Evolutionary conservation across 2,329 filamentous ascomycete genomes (phyloP).

Genomic region (Penicillium oxalicum): DNA sequence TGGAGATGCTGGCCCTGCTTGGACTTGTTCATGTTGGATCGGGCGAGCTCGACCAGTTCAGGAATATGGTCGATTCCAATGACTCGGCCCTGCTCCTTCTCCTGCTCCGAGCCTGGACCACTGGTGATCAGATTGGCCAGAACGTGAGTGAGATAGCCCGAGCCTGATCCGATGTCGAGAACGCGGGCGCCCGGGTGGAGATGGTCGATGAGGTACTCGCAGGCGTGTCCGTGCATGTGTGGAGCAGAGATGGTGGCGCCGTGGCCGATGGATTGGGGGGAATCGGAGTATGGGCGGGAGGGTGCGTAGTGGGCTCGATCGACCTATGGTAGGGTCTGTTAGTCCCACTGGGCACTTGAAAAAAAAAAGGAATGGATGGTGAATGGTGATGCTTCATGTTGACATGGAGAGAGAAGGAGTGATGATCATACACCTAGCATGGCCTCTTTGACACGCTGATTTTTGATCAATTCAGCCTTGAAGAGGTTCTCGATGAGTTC

Average conservation of each 20-base stretch:
- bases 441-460: constrained; percentile 65
- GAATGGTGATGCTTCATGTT: neutral
- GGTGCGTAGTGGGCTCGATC: constrained; percentile 83
- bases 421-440: constrained; percentile 59
- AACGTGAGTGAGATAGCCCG: constrained; percentile 81
- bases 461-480: constrained; percentile 56
- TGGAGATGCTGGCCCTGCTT: constrained; percentile 55
- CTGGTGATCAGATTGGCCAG: constrained; percentile 65
- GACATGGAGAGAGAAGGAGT: neutral
- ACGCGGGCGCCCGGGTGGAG: constrained; percentile 52
- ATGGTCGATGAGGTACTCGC: constrained; percentile 56
- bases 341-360: no score
- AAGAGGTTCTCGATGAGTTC: constrained; percentile 64
- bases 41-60: constrained; percentile 57
- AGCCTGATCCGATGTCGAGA: constrained; percentile 69
- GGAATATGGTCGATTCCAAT: constrained; percentile 71
- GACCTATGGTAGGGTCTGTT: constrained; percentile 50
- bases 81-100: constrained; percentile 43
- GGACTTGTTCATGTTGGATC: constrained; percentile 61
- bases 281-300: constrained; percentile 63
- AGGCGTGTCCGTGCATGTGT: constrained; percentile 65
- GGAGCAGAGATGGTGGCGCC: constrained; percentile 65
- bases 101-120: constrained; percentile 9
- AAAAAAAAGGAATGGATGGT: no score
- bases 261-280: constrained; percentile 62